Conservation (phyloP, 2,329 filamentous ascomycete species). For the Lasiodiplodia citricola region DNA sequence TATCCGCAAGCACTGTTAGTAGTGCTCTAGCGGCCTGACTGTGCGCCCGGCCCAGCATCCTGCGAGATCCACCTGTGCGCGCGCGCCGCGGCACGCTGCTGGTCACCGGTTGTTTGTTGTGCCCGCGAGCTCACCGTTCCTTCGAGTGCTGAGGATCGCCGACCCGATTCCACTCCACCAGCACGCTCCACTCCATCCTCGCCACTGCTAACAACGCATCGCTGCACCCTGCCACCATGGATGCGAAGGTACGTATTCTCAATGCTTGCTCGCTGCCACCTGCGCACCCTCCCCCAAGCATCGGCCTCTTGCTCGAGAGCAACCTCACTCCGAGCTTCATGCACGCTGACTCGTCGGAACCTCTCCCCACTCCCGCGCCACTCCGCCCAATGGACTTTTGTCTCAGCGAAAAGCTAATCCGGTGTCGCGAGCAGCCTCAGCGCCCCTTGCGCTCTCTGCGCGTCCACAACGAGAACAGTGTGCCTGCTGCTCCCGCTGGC, state of each 20-base stretch:
- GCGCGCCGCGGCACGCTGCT: constrained; percentile 9
- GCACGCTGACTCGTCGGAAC: constrained; percentile 6
- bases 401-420: constrained; percentile 20
- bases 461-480: constrained; percentile 73
- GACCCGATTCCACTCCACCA: constrained; percentile 17
- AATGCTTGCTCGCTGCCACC: constrained; percentile 21
- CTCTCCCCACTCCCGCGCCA: constrained; percentile 18
- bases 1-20: constrained; percentile 44
- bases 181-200: constrained; percentile 28
- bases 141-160: constrained; percentile 19
- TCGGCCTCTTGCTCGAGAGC: constrained; percentile 13
- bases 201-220: constrained; percentile 26
- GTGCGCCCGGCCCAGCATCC: constrained; percentile 29
- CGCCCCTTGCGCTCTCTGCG: constrained; percentile 65
- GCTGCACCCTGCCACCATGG: constrained; percentile 41
- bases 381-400: constrained; percentile 25
- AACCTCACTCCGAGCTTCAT: constrained; percentile 5
- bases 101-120: constrained; percentile 17
- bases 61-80: constrained; percentile 32
- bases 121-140: constrained; percentile 20
- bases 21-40: constrained; percentile 37
- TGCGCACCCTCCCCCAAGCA: constrained; percentile 5
- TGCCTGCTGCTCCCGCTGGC: constrained; percentile 46
- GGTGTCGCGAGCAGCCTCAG: constrained; percentile 64
- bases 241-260: constrained; percentile 49